Evolutionary conservation across 2,329 filamentous ascomycete genomes (phyloP).

Genomic region (Phialophora expanda): DNA sequence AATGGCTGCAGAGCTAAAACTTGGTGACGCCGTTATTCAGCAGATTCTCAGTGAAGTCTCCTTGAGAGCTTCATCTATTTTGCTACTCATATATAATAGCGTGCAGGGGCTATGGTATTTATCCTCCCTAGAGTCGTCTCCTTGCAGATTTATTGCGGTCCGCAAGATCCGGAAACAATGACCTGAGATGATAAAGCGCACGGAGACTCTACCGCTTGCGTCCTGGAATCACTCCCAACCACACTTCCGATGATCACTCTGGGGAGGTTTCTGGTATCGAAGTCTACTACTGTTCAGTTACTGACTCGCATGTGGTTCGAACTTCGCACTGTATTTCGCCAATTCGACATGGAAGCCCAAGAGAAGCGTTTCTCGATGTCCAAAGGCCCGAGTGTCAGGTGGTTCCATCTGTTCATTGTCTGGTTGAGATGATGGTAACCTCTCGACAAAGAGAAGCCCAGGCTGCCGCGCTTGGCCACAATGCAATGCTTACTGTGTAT

Average conservation of each 20-base stretch:
- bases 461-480: not conserved
- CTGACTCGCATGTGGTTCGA: not conserved
- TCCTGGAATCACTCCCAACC: not conserved
- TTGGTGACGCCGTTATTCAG: too few relatives aligned
- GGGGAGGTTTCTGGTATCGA: not conserved
- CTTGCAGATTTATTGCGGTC: not conserved
- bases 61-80: not conserved
- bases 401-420: not conserved
- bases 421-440: not conserved
- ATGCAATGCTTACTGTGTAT: not conserved
- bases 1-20: too few relatives aligned
- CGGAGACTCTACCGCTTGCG: not conserved
- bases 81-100: not conserved
- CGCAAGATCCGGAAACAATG: not conserved
- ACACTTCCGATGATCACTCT: not conserved
- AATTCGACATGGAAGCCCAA: not conserved
- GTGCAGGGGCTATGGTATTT: not conserved
- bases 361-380: not conserved
- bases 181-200: not conserved
- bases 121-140: not conserved
- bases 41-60: not conserved
- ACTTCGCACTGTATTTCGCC: not conserved
- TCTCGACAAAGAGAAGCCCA: constrained; percentile 6
- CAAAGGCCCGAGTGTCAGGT: not conserved
- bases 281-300: not conserved